Conservation (phyloP, 2,329 filamentous ascomycete genomes). For the Clonostachys rhizophaga region DNA sequence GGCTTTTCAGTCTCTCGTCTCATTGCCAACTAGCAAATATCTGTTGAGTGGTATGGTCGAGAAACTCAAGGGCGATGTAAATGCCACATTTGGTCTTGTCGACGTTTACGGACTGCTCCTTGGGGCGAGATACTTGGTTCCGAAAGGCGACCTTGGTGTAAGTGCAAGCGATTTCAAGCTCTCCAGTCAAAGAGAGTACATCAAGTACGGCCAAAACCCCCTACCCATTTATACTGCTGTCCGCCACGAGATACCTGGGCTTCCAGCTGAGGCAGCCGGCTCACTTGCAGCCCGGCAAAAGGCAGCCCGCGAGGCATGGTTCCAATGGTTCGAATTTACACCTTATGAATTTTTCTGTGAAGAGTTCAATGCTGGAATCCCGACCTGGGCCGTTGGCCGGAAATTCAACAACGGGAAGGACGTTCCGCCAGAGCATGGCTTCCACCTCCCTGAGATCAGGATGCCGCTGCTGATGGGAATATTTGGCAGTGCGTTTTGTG, state of each 20-base stretch:
- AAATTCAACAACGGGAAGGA: constrained; percentile 66
- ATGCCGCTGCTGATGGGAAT: constrained; percentile 84
- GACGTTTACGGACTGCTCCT: constrained; percentile 89
- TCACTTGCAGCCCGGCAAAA: constrained; percentile 45
- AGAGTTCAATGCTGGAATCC: constrained; percentile 86
- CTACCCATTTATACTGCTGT: constrained; percentile 95
- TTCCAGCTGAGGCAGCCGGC: constrained; percentile 34
- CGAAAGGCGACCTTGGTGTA: constrained; percentile 69
- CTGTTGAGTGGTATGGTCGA: constrained; percentile 86
- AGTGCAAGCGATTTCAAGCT: constrained; percentile 81
- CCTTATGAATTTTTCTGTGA: constrained; percentile 96
- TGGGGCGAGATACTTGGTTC: constrained; percentile 79
- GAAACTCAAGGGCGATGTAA: constrained; percentile 71
- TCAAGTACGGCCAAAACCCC: constrained; percentile 75
- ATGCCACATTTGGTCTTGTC: constrained; percentile 80
- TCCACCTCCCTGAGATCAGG: constrained; percentile 76
- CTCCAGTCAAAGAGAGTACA: constrained; percentile 75
- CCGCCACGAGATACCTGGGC: constrained; percentile 80
- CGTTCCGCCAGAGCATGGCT: constrained; percentile 51
- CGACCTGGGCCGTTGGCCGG: constrained; percentile 87
- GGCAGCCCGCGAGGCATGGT: constrained; percentile 72
- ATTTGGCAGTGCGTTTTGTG: constrained; percentile 96
- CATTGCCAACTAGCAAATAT: constrained; percentile 88
- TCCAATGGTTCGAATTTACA: constrained; percentile 96
- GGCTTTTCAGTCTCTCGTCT: constrained; percentile 75